A percentile compares a stretch with the other conserved stretches of the same genome.
Evolutionary conservation across 2,329 filamentous ascomycete genomes (phyloP).

Genomic region (Sordariomycetes sp.): DNA sequence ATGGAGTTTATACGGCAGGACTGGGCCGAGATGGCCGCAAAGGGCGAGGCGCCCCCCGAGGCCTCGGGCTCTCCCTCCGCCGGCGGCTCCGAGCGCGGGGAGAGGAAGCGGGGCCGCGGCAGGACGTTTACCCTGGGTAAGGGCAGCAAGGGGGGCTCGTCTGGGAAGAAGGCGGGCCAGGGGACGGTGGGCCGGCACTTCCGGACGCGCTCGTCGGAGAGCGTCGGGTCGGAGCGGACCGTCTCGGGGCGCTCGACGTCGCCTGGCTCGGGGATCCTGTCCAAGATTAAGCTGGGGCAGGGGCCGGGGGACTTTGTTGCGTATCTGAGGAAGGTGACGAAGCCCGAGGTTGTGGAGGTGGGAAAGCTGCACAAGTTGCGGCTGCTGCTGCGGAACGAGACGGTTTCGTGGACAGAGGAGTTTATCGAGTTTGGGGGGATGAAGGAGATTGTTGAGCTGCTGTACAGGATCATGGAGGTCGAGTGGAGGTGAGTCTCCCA

Average conservation of each 20-base stretch:
- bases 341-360: slow-evolving; percentile 79
- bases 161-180: slow-evolving; percentile 63
- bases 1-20: slow-evolving; percentile 91
- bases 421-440: slow-evolving; percentile 87
- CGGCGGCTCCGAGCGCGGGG: slow-evolving; percentile 20
- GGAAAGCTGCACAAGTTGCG: slow-evolving; percentile 89
- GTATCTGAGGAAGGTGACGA: slow-evolving; percentile 69
- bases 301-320: slow-evolving; percentile 73
- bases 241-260: slow-evolving; percentile 20
- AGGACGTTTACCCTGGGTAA: slow-evolving; percentile 69
- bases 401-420: slow-evolving; percentile 85
- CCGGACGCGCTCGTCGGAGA: slow-evolving; percentile 61
- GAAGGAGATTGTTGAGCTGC: slow-evolving; percentile 73
- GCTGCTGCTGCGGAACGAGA: slow-evolving; percentile 82
- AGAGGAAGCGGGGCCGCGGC: slow-evolving; percentile 50
- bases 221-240: slow-evolving; percentile 46
- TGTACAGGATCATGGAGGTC: slow-evolving; percentile 86
- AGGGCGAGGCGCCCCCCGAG: slow-evolving; percentile 6
- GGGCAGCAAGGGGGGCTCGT: slow-evolving; percentile 47
- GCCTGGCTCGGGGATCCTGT: slow-evolving; percentile 41
- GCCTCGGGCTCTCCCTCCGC: slow-evolving; percentile 13
- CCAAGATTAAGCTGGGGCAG: slow-evolving; percentile 61
- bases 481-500: slow-evolving; percentile 72
- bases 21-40: slow-evolving; percentile 52
- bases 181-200: slow-evolving; percentile 49